These are phyloP conservation scores for Amanita rimosa DNA, from an alignment of 768 basidiomycete species.

Conservation along the genomic window DNA sequence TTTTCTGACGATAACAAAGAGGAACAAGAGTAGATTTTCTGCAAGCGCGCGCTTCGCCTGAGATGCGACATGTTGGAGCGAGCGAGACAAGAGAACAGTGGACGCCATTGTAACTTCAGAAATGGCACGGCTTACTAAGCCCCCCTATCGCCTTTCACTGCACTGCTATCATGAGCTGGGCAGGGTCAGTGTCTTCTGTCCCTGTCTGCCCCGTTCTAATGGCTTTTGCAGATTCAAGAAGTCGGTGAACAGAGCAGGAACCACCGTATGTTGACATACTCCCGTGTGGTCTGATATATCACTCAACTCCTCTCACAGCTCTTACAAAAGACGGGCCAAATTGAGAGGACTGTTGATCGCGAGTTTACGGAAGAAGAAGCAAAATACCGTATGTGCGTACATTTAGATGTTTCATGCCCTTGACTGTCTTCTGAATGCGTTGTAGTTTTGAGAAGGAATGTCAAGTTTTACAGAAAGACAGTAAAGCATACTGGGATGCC, in stretches of 20 bases:
- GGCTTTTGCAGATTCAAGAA: slow-evolving; percentile 69
- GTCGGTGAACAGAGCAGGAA: slow-evolving; percentile 83
- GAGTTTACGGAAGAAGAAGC: slow-evolving; percentile 91
- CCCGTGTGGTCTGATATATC: slow-evolving; percentile 8
- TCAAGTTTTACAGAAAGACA: slow-evolving; percentile 85
- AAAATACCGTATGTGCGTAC: slow-evolving; percentile 75
- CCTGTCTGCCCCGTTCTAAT: slow-evolving; percentile 2
- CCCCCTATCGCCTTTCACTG: background rate
- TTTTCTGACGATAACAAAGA: background rate
- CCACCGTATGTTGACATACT: slow-evolving; percentile 46
- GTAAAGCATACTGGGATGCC: slow-evolving; percentile 89
- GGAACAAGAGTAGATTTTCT: background rate
- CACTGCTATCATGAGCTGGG: slow-evolving; percentile 38
- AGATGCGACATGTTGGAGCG: slow-evolving; percentile 1
- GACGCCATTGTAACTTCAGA: background rate
- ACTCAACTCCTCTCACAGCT: slow-evolving; percentile 35
- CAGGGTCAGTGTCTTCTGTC: slow-evolving; percentile 26
- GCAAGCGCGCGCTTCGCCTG: slow-evolving; percentile 1
- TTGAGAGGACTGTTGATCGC: slow-evolving; percentile 89
- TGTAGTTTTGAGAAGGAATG: slow-evolving; percentile 94
- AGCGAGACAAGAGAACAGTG: background rate
- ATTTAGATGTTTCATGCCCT: background rate
- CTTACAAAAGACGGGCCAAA: slow-evolving; percentile 96
- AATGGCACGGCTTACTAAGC: slow-evolving; percentile 3
- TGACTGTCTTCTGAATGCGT: background rate